phyloP scores from a whole-genome alignment of 306 rosid species.

The Acacia acuminata region DNA sequence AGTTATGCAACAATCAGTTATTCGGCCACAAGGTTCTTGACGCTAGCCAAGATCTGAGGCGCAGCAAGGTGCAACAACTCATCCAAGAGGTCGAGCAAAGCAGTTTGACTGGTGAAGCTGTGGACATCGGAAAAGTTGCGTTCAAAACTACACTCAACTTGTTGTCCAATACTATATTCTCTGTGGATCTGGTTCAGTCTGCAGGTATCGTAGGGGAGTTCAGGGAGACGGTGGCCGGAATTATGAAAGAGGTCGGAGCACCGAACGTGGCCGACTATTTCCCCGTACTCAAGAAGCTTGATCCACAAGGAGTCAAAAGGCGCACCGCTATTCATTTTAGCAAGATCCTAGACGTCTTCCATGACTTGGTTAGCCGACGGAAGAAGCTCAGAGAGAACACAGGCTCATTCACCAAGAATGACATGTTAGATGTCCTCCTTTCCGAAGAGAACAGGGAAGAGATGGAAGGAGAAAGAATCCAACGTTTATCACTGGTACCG shows the following conservation, averaged over 20 bases:
- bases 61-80: constrained; percentile 34
- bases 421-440: constrained; percentile 40
- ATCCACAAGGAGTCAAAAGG: constrained; percentile 34
- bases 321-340: neutral
- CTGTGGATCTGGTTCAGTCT: constrained; percentile 42
- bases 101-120: constrained; percentile 18
- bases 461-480: neutral
- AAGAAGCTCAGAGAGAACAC: constrained; percentile 7
- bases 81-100: neutral
- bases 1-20: constrained; percentile 30
- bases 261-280: constrained; percentile 38
- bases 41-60: constrained; percentile 7
- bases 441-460: constrained; percentile 21
- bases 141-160: constrained; percentile 43
- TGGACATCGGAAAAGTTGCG: constrained; percentile 48
- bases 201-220: constrained; percentile 17
- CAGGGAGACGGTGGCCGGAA: constrained; percentile 19
- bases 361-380: neutral
- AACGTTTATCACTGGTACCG: constrained; percentile 29
- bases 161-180: constrained; percentile 50
- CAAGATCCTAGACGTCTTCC: neutral
- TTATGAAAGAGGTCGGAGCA: constrained; percentile 37
- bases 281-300: constrained; percentile 27
- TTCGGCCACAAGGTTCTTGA: constrained; percentile 50
- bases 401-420: neutral